Percentiles rank a stretch among this genome's conserved stretches.
Evolutionary conservation across 129 eudicot species (phyloP).

Genomic region (Erigeron canadensis): DNA sequence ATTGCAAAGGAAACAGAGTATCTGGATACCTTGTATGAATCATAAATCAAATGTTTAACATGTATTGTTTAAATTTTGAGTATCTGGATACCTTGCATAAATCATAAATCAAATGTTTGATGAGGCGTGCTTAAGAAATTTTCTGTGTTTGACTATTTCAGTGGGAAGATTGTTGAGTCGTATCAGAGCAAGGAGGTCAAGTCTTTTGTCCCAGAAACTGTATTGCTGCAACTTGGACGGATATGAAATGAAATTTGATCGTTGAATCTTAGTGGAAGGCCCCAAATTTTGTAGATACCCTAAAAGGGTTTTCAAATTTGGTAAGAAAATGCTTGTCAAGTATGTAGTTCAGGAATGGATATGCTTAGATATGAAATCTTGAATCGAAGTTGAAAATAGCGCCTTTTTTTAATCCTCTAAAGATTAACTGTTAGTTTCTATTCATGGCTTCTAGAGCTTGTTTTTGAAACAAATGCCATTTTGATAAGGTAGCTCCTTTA

Average conservation of each 20-base stretch:
- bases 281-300: constrained; percentile 35
- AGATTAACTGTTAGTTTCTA: neutral
- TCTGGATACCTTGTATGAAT: constrained; percentile 12
- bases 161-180: constrained; percentile 42
- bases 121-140: neutral
- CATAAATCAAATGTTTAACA: neutral
- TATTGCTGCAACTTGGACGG: constrained; percentile 21
- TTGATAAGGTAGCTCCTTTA: too few relatives aligned
- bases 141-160: constrained; percentile 24
- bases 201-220: constrained; percentile 18
- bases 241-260: constrained; percentile 25
- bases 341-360: constrained; percentile 17
- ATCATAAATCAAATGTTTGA: neutral
- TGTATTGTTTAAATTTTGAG: too few relatives aligned
- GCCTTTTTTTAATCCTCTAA: neutral
- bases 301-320: constrained; percentile 26
- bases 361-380: constrained; percentile 19
- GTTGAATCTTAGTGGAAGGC: constrained; percentile 16
- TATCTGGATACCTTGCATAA: neutral
- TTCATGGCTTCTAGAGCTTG: neutral
- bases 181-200: constrained; percentile 13
- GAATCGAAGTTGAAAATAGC: constrained; percentile 14
- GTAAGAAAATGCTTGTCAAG: constrained; percentile 29
- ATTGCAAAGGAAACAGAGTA: too few relatives aligned
- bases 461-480: neutral